Evolutionary conservation across 1,139 yeast species (phyloP), one percentile per base, ranked within the genome.

Genomic region (Geotrichum cucujoidarum): DNA sequence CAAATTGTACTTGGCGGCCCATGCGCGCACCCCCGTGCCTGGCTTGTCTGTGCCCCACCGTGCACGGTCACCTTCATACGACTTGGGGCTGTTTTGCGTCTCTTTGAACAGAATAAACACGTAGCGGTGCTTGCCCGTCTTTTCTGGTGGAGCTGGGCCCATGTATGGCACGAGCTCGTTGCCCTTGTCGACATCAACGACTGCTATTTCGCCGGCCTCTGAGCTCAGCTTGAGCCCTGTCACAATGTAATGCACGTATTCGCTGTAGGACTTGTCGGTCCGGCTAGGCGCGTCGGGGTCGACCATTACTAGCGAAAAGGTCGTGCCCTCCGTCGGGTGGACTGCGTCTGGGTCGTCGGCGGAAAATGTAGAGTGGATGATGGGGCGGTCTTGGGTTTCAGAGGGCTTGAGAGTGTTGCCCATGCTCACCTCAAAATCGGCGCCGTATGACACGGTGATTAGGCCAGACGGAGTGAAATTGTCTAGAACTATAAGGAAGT

Each of bases 241-340:
- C 30, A 77, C 75, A 35, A 89, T 70, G 75, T 79, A 87, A 68
- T 89, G 97, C 48, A 84, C 81, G 65, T 73, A 88, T 66, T 89
- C 95, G 8, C 94, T 82, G 95, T 95, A 88, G 62, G 81, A 85
- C 59, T 83, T 80, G 63, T 89, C 96, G 1, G 75, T 73, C 55
- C 80, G 76, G 3, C 90, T 78, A 16, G 97, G 97, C 7, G 96
- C 97, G 70, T 89, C 97, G 1, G 97, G 97, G 64, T 89, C 96
- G 2, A 96, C 89, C 57, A 89, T 59, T 2, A 85, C 85, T 56
- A 89, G 69, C 2, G 92, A 80, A 67, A 83, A 87, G 45, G 72
- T 69, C 55, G 81, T 87, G n/a, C 68, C 63, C 20, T 18, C 31
- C 11, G 45, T n/a, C 1, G 45, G 27, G 13, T 16, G 22, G n/a